Conservation (phyloP, 2,329 filamentous ascomycete species). For the Penicillium sp. region DNA sequence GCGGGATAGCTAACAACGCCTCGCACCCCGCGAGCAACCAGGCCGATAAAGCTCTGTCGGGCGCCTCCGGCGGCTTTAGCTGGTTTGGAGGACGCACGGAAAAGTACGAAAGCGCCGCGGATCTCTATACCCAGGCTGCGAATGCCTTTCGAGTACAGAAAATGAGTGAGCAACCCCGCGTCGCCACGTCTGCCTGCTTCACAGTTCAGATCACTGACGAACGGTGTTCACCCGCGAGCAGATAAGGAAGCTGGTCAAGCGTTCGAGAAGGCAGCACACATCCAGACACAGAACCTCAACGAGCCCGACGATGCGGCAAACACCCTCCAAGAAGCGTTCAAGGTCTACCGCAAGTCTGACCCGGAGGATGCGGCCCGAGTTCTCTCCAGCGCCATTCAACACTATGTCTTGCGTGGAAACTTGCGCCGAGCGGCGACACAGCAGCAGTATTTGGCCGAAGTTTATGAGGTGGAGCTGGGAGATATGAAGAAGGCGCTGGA, state of each 20-base stretch:
- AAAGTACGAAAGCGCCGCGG: conserved; percentile 85
- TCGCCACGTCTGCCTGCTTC: conserved; percentile 4
- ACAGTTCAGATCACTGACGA: neutral
- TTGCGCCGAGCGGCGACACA: conserved; percentile 86
- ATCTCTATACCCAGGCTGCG: conserved; percentile 81
- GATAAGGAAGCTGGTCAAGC: conserved; percentile 82
- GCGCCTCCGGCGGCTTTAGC: conserved; percentile 77
- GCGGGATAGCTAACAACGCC: conserved; percentile 26
- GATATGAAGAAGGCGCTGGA: conserved; percentile 77
- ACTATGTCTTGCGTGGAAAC: conserved; percentile 87
- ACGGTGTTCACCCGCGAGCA: conserved; percentile 35
- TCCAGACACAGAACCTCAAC: conserved; percentile 77
- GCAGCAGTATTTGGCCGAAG: conserved; percentile 82
- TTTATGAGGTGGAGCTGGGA: conserved; percentile 78
- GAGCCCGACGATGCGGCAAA: conserved; percentile 93
- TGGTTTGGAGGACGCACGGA: conserved; percentile 85
- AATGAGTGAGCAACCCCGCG: conserved; percentile 58
- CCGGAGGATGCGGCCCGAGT: conserved; percentile 80
- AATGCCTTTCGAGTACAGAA: conserved; percentile 90
- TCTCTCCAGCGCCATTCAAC: conserved; percentile 73
- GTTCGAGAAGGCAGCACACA: conserved; percentile 80
- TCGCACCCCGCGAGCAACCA: conserved; percentile 41
- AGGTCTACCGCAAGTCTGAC: conserved; percentile 84
- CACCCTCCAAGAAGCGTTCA: conserved; percentile 85
- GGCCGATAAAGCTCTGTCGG: conserved; percentile 80